phyloP scores from a whole-genome alignment of 306 rosid species.

The Vicia villosa region DNA sequence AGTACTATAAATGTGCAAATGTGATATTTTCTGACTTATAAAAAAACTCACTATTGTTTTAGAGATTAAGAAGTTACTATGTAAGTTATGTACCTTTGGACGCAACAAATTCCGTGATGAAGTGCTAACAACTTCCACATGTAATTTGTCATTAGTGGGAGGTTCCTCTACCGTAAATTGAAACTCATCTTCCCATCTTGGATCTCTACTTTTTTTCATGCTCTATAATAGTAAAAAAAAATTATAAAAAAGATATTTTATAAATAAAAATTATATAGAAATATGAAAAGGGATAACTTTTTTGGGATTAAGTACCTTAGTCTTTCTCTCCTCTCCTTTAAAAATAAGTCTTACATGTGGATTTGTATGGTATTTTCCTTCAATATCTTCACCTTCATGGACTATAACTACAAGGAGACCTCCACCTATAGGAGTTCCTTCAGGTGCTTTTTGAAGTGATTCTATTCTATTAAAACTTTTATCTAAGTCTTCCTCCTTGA shows the following conservation, averaged over 20 bases:
- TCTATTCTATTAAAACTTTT: conserved; percentile 48
- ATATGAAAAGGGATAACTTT: too few species aligned
- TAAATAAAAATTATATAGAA: too few species aligned
- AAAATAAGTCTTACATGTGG: conserved; percentile 70
- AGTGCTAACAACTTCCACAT: conserved; percentile 80
- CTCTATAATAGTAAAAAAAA: conserved; percentile 40
- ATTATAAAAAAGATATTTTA: too few species aligned
- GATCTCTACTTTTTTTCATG: conserved; percentile 82
- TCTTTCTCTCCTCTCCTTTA: conserved; percentile 77
- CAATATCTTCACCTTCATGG: conserved; percentile 85
- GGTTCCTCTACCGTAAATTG: conserved; percentile 68
- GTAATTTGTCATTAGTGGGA: conserved; percentile 72
- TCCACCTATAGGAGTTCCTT: conserved; percentile 79
- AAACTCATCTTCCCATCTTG: conserved; percentile 93
- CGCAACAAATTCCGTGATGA: conserved; percentile 76
- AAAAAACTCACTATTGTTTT: too few species aligned
- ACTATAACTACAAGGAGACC: conserved; percentile 70
- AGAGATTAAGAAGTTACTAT: not conserved
- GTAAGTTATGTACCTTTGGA: conserved; percentile 56
- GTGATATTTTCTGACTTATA: too few species aligned
- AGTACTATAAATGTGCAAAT: too few species aligned
- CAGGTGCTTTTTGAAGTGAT: conserved; percentile 53
- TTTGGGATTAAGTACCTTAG: conserved; percentile 59
- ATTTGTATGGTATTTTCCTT: conserved; percentile 87
- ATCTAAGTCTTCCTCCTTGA: conserved; percentile 64